These are phyloP conservation scores for Lathyrus sativus DNA, from an alignment of 306 rosid species.

Conservation along the genomic window DNA sequence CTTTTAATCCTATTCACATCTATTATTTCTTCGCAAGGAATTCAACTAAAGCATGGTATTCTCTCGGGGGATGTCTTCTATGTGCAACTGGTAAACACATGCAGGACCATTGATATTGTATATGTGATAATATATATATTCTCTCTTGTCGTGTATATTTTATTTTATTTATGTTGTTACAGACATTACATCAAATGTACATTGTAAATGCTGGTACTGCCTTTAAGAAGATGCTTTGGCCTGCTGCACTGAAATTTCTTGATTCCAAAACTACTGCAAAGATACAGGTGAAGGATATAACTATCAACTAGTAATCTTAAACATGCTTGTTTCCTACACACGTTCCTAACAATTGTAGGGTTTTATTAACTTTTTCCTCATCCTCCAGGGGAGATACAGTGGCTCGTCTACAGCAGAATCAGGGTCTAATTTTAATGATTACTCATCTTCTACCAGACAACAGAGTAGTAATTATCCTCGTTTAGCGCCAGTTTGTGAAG, in stretches of 20 bases:
- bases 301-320: slow-evolving; percentile 25
- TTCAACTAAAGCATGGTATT: no score
- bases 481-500: slow-evolving; percentile 79
- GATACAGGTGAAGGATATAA: slow-evolving; percentile 70
- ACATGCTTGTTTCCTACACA: slow-evolving; percentile 16
- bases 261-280: slow-evolving; percentile 79
- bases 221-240: slow-evolving; percentile 96
- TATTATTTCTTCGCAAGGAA: no score
- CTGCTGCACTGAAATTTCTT: slow-evolving; percentile 88
- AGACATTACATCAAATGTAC: slow-evolving; percentile 93
- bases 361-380: slow-evolving; percentile 21
- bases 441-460: slow-evolving; percentile 59
- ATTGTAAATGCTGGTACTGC: slow-evolving; percentile 95
- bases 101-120: no score
- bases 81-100: no score
- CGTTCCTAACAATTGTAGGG: neutral
- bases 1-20: no score
- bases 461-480: slow-evolving; percentile 51
- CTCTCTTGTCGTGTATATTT: no score
- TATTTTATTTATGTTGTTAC: no score
- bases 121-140: slow-evolving; percentile 25
- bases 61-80: no score
- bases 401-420: slow-evolving; percentile 75
- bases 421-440: slow-evolving; percentile 74
- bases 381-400: slow-evolving; percentile 60